Evolutionary conservation across 495 filamentous ascomycete species (phyloP).

Genomic region (Hyaloscypha bicolor): DNA sequence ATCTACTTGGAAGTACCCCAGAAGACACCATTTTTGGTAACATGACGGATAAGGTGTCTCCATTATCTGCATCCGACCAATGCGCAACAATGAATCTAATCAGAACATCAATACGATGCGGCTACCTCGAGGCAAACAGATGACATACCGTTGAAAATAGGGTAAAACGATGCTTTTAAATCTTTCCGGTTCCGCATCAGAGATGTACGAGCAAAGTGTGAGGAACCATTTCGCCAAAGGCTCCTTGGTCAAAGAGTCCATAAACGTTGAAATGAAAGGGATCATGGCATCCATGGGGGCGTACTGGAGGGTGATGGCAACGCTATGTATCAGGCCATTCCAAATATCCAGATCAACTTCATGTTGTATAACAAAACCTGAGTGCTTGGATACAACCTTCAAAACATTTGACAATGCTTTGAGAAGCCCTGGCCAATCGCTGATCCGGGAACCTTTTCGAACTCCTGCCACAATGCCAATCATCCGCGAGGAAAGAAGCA

Average conservation of each 20-base stretch:
- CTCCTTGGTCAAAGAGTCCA: slow-evolving; percentile 64
- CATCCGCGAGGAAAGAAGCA: slow-evolving; percentile 47
- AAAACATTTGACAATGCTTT: slow-evolving; percentile 58
- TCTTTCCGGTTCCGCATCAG: slow-evolving; percentile 69
- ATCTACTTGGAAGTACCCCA: slow-evolving; percentile 44
- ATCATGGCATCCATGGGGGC: slow-evolving; percentile 83
- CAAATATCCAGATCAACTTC: slow-evolving; percentile 51
- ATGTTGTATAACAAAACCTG: slow-evolving; percentile 38
- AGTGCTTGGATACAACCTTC: slow-evolving; percentile 40
- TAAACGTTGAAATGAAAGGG: slow-evolving; percentile 62
- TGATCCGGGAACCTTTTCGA: slow-evolving; percentile 74
- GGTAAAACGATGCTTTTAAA: slow-evolving; percentile 78
- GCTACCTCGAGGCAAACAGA: not conserved
- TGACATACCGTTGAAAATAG: slow-evolving; percentile 71
- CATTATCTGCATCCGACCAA: slow-evolving; percentile 65
- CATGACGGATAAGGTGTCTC: slow-evolving; percentile 67
- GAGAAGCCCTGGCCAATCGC: slow-evolving; percentile 69
- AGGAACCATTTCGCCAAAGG: slow-evolving; percentile 71
- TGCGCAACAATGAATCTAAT: slow-evolving; percentile 68
- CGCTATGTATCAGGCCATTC: slow-evolving; percentile 57
- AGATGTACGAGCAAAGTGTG: slow-evolving; percentile 78
- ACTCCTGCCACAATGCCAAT: slow-evolving; percentile 72
- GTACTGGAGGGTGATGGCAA: slow-evolving; percentile 69
- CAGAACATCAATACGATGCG: not conserved
- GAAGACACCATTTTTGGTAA: slow-evolving; percentile 67